Evolutionary conservation across 306 rosid genomes (phyloP).

Genomic region (Gleditsia sinensis): DNA sequence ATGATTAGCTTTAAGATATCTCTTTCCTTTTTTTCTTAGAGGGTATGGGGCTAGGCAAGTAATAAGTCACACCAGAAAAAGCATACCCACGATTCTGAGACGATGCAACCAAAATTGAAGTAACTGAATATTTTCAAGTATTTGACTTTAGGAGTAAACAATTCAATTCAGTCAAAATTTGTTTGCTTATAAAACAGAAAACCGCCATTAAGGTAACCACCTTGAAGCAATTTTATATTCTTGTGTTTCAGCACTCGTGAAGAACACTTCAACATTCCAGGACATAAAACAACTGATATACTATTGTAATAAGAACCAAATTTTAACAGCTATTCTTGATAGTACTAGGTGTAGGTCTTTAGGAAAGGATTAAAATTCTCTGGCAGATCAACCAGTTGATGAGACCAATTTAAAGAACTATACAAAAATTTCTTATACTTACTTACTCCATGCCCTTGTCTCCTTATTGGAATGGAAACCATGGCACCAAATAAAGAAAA

Average conservation of each 20-base stretch:
- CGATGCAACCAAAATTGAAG: conserved; percentile 20
- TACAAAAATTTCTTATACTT: conserved; percentile 6
- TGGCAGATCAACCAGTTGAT: conserved; percentile 30
- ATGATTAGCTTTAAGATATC: conserved; percentile 12
- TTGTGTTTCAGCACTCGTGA: background rate
- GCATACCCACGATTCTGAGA: conserved; percentile 23
- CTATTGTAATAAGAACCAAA: background rate
- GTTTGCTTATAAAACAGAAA: conserved; percentile 22
- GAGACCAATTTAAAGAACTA: conserved; percentile 12
- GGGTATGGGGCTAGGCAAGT: conserved; percentile 12
- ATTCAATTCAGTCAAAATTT: conserved; percentile 12
- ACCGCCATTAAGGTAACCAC: background rate
- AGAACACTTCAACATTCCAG: background rate
- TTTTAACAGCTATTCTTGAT: background rate
- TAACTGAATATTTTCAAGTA: conserved; percentile 10
- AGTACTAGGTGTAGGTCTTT: background rate
- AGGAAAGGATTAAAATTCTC: background rate
- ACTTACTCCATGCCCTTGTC: conserved; percentile 3
- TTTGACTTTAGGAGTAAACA: background rate
- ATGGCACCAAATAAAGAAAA: background rate
- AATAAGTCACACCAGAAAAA: background rate
- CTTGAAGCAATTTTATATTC: background rate
- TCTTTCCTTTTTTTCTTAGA: conserved; percentile 11
- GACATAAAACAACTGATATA: conserved; percentile 7
- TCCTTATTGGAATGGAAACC: background rate